Evolutionary conservation across 768 basidiomycete species (phyloP), one percentile per base, ranked within the genome.

Genomic region (Suillus plorans): DNA sequence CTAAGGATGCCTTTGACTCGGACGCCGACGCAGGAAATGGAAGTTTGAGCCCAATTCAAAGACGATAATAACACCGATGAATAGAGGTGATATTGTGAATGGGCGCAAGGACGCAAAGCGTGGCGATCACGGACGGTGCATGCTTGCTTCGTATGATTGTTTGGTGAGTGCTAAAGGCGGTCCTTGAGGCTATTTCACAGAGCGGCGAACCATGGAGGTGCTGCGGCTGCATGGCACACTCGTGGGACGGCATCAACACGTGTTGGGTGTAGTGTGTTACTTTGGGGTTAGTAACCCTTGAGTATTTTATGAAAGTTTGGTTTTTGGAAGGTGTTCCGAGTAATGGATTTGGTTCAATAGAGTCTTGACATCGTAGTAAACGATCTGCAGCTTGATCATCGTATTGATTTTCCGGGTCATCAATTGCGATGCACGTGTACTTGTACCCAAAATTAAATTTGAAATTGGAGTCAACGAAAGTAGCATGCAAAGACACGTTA

Each of bases 171-270:
- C 4, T 28, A 31, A 39, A 41, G 57, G 57, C 39, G 57, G 58
- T 42, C 18, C 58, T 58, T 58, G 57, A 9, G 57, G 39, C n/a
- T 22, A 34, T 53, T 53, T 56, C 55, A 36, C 55, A 22, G 36
- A 37, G 36, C 55, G 55, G 36, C 53, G 20, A 36, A 55, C 25
- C 10, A 28, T 28, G 58, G 58, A 42, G 58, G 41, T 57, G 69
- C 70, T 75, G 74, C 71, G 74, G 66, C 69, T 67, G n/a, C 47
- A 66, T 47, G 65, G 68, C 66, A 67, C 70, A 72, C 63, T 68
- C 74, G 76, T 75, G 74, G 69, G 76, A 75, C 13, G 3, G 49
- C n/a, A 64, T 50, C 69, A 55, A 74, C 74, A 75, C 74, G 74
- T 75, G 74, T 74, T 62, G 68, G 14, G 34, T 60, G 68, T 52